Percentiles rank a stretch among this genome's conserved stretches.
Evolutionary conservation across 805 yeast genomes (phyloP).

Genomic region (Myxozyma mucilagina): DNA sequence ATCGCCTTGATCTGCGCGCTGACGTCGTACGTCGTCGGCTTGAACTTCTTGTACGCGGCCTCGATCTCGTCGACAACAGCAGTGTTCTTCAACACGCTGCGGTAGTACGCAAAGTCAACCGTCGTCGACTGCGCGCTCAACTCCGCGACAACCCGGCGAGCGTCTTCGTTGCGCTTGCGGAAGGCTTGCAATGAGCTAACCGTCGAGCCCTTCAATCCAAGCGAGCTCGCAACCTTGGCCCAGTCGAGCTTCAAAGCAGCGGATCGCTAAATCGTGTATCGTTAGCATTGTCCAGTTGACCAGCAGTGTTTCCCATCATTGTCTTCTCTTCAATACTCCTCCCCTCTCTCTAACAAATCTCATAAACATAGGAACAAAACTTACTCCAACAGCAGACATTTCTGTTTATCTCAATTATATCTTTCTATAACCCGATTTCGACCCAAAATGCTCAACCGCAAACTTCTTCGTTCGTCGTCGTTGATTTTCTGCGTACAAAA

Average conservation of each 20-base stretch:
- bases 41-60: constrained; percentile 69
- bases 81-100: constrained; percentile 75
- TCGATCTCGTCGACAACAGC: constrained; percentile 79
- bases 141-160: constrained; percentile 75
- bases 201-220: constrained; percentile 91
- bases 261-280: constrained; percentile 15
- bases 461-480: too few species aligned
- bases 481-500: too few species aligned
- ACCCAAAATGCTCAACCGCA: too few species aligned
- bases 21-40: constrained; percentile 82
- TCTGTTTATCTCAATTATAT: background rate
- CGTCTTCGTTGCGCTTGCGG: constrained; percentile 98
- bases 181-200: constrained; percentile 84
- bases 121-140: constrained; percentile 69
- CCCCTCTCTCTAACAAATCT: background rate
- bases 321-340: too few species aligned
- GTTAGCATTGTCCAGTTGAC: background rate
- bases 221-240: constrained; percentile 82
- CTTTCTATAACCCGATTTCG: too few species aligned
- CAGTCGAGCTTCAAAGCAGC: constrained; percentile 85
- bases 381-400: constrained; percentile 18
- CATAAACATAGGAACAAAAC: background rate
- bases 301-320: background rate
- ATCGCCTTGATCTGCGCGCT: constrained; percentile 88
- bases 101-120: constrained; percentile 83